Percentiles rank a stretch among this genome's conserved stretches.
Evolutionary conservation across 1,284 basidiomycete species (phyloP).

Genomic region (Leccinum subrobustum): DNA sequence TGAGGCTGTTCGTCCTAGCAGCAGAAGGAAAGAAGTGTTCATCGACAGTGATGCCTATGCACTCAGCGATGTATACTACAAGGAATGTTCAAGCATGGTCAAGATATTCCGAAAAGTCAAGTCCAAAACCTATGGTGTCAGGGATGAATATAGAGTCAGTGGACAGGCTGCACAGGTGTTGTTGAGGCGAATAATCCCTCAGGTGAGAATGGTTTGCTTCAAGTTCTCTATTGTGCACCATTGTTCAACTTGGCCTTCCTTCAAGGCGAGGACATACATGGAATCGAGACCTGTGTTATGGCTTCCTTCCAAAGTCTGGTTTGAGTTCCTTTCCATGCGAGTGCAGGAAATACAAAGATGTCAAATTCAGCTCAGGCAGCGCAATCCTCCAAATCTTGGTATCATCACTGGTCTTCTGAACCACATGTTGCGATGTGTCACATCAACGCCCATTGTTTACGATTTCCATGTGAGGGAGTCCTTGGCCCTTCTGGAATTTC

Average conservation of each 20-base stretch:
- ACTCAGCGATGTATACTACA: background rate
- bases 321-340: slow-evolving; percentile 1
- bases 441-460: too few species aligned
- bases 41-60: slow-evolving; percentile 14
- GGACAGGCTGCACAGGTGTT: slow-evolving; percentile 5
- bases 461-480: too few species aligned
- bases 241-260: too few species aligned
- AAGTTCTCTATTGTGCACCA: too few species aligned
- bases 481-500: too few species aligned
- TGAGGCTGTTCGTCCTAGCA: too few species aligned
- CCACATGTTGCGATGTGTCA: too few species aligned
- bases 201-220: background rate
- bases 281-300: slow-evolving; percentile 6
- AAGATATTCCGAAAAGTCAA: background rate
- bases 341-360: slow-evolving; percentile 1
- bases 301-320: slow-evolving; percentile 7
- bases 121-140: slow-evolving; percentile 3
- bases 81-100: background rate
- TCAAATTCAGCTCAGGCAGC: too few species aligned
- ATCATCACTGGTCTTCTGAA: too few species aligned
- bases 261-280: slow-evolving; percentile 1
- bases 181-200: background rate
- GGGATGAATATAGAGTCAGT: slow-evolving; percentile 11
- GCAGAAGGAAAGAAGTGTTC: too few species aligned
- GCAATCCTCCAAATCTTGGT: too few species aligned